Base-by-base conservation (phyloP, 1,139 yeast species). In the Casaregolazyma lundiana region DNA sequence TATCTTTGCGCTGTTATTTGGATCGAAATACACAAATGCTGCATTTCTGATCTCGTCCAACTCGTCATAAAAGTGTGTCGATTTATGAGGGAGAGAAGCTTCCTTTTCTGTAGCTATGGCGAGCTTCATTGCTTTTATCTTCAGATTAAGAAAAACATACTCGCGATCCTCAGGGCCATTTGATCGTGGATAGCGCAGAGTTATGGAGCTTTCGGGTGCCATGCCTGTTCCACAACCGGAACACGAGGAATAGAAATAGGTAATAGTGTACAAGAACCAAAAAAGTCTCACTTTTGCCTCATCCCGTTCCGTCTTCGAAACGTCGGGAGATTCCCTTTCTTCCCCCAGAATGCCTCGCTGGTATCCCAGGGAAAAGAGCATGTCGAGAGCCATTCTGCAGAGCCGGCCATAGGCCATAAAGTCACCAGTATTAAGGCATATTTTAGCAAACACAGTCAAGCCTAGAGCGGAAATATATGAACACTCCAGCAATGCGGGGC, bases 231-330 rank as follows among this genome's bases (percentile, higher is more conserved):
- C 34, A 19, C 29, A 37, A 24, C 42, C 36, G 38, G 45, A 35
- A 34, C 45, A 47, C 5, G 44, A 24, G 6, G 48, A 43, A 30
- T 47, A 50, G n/a, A 38, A 35, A 35, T 45, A 50, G n/a, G 45
- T 19, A 11, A 48, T 48, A 3, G 50, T 38, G 39, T 47, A 50
- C 8, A 46, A 29, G 39, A 48, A 51, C 54, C 54, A 51, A 24
- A 48, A 51, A 7, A 46, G 34, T 17, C 44, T 34, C 3, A 21
- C 26, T 41, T 32, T n/a, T 40, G 17, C n/a, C 36, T 40, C 35
- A 16, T 38, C 45, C 43, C 45, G 13, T 29, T 37, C 4, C 13
- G 32, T 11, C 34, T 11, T 26, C 35, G 20, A 16, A 6, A 11
- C 11, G 4, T 15, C 32, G 11, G 32, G 11, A 2, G 32, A 11